A percentile compares a stretch with the other conserved stretches of the same genome.
phyloP scores from a whole-genome alignment of 2,329 filamentous ascomycete genomes.

The Penicillium sp. region DNA sequence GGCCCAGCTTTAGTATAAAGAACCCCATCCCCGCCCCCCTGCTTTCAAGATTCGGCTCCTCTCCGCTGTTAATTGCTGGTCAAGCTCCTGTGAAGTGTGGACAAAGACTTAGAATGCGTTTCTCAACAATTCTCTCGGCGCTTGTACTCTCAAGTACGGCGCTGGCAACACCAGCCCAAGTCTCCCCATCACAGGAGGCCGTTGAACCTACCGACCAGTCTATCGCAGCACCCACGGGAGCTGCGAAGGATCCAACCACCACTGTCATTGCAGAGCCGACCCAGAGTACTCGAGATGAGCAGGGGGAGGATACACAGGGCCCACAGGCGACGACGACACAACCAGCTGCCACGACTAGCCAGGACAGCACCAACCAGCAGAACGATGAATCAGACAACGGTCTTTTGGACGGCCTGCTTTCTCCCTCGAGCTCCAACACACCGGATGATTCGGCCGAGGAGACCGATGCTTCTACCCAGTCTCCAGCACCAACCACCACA shows the following conservation, averaged over 20 bases:
- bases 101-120: constrained; percentile 27
- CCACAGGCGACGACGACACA: constrained; percentile 4
- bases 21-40: constrained; percentile 15
- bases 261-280: constrained; percentile 16
- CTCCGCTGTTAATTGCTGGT: constrained; percentile 25
- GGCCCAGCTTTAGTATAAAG: constrained; percentile 25
- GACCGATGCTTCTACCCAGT: constrained; percentile 2
- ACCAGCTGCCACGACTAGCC: constrained; percentile 9
- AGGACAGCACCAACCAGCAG: constrained; percentile 6
- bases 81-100: constrained; percentile 22
- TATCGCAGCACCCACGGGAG: constrained; percentile 14
- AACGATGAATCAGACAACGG: constrained; percentile 1
- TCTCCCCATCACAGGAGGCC: constrained; percentile 23
- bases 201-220: constrained; percentile 21
- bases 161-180: constrained; percentile 28
- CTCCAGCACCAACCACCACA: constrained; percentile 12
- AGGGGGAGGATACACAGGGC: constrained; percentile 11
- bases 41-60: constrained; percentile 12
- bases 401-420: background rate
- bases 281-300: constrained; percentile 1
- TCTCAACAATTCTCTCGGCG: constrained; percentile 27
- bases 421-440: background rate
- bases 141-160: constrained; percentile 30
- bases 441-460: background rate
- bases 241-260: constrained; percentile 15